A percentile compares a stretch with the other conserved stretches of the same genome.
Conservation (phyloP, 139 green algal species). For the Bryopsis sp. region DNA sequence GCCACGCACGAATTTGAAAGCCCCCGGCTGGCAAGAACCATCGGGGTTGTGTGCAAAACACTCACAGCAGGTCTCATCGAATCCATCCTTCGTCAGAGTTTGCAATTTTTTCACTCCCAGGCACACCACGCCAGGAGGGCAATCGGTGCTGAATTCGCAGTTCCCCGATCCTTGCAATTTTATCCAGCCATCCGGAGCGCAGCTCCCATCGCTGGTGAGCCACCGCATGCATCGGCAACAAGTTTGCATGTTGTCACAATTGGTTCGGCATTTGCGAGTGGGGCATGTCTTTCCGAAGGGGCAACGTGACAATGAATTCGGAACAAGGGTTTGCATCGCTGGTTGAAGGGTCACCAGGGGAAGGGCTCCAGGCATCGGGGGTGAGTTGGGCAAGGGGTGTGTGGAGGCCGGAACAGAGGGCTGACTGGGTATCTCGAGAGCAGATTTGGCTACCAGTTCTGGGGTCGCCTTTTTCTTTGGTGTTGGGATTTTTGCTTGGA, state of each 20-base stretch:
- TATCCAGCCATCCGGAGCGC: neutral
- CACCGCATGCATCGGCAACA: neutral
- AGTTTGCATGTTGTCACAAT: neutral
- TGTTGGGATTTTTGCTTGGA: too few species aligned
- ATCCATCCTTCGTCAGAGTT: neutral
- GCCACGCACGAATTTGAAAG: neutral
- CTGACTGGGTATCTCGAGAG: too few species aligned
- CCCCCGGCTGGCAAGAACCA: neutral
- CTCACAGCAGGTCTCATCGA: slow-evolving; percentile 4
- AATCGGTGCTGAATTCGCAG: neutral
- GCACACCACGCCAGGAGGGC: neutral
- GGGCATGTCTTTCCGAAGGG: too few species aligned
- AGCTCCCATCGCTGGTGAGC: neutral
- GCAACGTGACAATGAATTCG: too few species aligned
- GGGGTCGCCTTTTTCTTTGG: too few species aligned
- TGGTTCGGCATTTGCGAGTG: neutral
- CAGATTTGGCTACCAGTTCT: too few species aligned
- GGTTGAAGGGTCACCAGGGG: too few species aligned
- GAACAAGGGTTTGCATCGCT: too few species aligned
- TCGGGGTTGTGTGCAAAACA: neutral
- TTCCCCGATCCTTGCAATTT: neutral
- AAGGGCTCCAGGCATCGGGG: too few species aligned
- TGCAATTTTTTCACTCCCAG: neutral
- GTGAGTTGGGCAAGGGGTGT: too few species aligned
- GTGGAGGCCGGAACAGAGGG: too few species aligned